Percentiles rank a stretch among this genome's conserved stretches.
Conservation (phyloP, 306 rosid species). For the Pterocarpus macrocarpus region DNA sequence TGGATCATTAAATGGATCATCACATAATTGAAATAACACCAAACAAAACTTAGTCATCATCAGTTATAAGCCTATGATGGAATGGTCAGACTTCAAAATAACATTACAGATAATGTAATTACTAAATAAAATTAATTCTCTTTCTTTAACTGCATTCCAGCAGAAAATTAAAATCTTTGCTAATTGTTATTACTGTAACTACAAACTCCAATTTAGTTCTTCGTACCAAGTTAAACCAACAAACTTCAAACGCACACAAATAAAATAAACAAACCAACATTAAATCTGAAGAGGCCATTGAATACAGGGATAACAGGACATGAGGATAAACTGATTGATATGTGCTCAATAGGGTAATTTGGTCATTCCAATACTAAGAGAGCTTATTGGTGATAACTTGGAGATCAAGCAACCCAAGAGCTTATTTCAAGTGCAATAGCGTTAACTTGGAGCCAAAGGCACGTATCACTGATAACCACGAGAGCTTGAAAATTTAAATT, state of each 20-base stretch:
- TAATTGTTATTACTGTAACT: neutral
- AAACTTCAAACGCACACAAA: constrained; percentile 13
- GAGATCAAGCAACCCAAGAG: no score
- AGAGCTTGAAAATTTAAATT: neutral
- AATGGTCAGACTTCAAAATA: constrained; percentile 26
- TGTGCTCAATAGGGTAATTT: neutral
- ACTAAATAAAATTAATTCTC: neutral
- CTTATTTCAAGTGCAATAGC: neutral
- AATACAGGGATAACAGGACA: neutral
- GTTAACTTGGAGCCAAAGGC: no score
- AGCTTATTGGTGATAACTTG: no score
- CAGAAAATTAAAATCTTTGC: neutral
- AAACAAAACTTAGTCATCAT: constrained; percentile 19
- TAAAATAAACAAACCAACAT: neutral
- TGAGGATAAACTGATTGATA: neutral
- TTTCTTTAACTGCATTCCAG: constrained; percentile 10
- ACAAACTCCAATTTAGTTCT: neutral
- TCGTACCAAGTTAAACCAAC: no score
- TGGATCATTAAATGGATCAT: neutral
- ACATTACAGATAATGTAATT: neutral
- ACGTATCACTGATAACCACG: neutral
- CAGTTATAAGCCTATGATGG: constrained; percentile 3
- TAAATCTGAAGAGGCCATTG: neutral
- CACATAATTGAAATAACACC: neutral
- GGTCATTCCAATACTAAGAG: no score